Evolutionary conservation across 176 grass and related monocot genomes (phyloP), one percentile per base, ranked within the genome.

Genomic region (Thalia dealbata): DNA sequence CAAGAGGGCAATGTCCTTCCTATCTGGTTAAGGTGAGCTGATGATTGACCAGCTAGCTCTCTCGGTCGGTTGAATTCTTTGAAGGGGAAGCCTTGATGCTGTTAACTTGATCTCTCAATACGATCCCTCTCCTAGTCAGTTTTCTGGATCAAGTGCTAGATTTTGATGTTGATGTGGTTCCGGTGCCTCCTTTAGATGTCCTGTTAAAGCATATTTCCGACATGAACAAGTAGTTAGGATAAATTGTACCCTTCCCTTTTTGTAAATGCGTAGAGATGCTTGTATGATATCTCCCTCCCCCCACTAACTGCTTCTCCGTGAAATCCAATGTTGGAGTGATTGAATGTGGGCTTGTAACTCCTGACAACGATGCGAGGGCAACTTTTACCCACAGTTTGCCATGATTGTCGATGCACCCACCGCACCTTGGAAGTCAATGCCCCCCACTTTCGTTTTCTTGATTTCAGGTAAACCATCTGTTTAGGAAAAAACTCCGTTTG

Each of bases 1-100:
- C 75, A 86, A 29, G 74, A 91, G 87, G 65, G 81, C 83, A 50
- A 91, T 99, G 95, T 85, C 95, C 10, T 84, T 79, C 73, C 73
- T 82, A 59, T 70, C 86, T 55, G 75, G 75, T 44, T 96, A 96
- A 96, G 66, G 44, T 96, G 89, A 38, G 61, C 80, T 50, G 61
- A n/a, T 60, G 21, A 65, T 14, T 25, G 54, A 68, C 59, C 64
- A 48, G 45, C 45, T 13, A 48, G 45, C 45, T 13, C 11, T 48
- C 6, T 48, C 11, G 10, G 45, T 48, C 11, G 23, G 35, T 19
- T 41, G 55, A 64, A 56, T 60, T 22, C 78, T 51, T n/a, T 21
- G 24, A 44, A n/a, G n/a, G n/a, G 21, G 29, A 73, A 46, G 54
- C 8, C 72, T 10, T 58, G 9, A 35, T 12, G 62, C 64, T 7